These are phyloP conservation scores for Pseudocercospora musae DNA, from an alignment of 2,329 filamentous ascomycete genomes.

Conservation along the genomic window DNA sequence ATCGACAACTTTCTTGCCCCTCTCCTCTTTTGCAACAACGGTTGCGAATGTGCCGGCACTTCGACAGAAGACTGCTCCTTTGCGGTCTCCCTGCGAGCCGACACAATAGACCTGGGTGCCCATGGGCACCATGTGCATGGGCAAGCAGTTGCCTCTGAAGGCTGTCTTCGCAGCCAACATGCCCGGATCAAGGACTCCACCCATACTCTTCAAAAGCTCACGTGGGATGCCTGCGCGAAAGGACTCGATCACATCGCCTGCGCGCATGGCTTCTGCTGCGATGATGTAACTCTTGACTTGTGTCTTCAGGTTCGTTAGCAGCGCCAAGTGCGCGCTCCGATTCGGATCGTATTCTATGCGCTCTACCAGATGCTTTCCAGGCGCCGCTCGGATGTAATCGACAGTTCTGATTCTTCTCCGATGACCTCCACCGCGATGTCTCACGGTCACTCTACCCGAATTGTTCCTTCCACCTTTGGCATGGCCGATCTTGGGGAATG, in stretches of 20 bases:
- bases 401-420: slow-evolving; percentile 89
- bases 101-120: slow-evolving; percentile 93
- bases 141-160: slow-evolving; percentile 90
- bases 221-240: slow-evolving; percentile 86
- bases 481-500: slow-evolving; percentile 88
- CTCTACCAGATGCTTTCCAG: slow-evolving; percentile 84
- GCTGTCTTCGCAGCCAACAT: slow-evolving; percentile 92
- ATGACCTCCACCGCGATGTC: slow-evolving; percentile 87
- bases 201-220: slow-evolving; percentile 86
- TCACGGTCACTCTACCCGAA: slow-evolving; percentile 77
- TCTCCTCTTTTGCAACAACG: slow-evolving; percentile 84
- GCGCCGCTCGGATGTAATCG: slow-evolving; percentile 75
- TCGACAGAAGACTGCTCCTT: slow-evolving; percentile 84
- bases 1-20: slow-evolving; percentile 66
- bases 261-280: slow-evolving; percentile 89
- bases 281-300: slow-evolving; percentile 84
- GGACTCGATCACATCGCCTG: slow-evolving; percentile 87
- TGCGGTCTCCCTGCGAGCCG: slow-evolving; percentile 63
- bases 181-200: slow-evolving; percentile 88
- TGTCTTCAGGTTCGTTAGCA: slow-evolving; percentile 72
- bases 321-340: slow-evolving; percentile 86
- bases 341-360: slow-evolving; percentile 95
- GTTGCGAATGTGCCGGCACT: slow-evolving; percentile 91
- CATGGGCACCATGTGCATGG: slow-evolving; percentile 90
- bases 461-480: slow-evolving; percentile 90